Percentiles rank a stretch among this genome's conserved stretches.
Evolutionary conservation across 2,329 filamentous ascomycete genomes (phyloP).

Genomic region (Fusarium annulatum): DNA sequence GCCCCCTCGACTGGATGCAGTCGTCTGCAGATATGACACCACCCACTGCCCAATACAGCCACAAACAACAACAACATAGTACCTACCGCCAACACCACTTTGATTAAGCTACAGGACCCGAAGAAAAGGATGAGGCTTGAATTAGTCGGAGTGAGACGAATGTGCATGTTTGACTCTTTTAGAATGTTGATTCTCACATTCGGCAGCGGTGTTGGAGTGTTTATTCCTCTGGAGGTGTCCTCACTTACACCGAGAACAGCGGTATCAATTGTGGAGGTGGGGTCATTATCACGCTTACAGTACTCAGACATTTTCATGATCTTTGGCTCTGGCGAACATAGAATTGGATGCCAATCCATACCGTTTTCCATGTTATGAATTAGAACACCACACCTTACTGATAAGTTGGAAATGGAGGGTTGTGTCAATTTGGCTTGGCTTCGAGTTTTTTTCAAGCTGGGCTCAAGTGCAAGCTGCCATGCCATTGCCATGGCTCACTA

Average conservation of each 20-base stretch:
- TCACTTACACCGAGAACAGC: conserved; percentile 4
- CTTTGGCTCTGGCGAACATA: neutral
- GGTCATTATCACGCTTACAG: neutral
- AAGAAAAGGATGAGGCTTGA: conserved; percentile 6
- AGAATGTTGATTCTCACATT: neutral
- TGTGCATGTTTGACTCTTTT: conserved; percentile 21
- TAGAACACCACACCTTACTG: conserved; percentile 20
- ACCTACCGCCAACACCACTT: conserved; percentile 4
- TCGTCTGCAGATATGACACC: conserved; percentile 39
- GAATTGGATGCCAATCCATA: neutral
- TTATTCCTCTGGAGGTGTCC: neutral
- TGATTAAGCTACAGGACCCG: conserved; percentile 17
- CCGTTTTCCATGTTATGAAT: conserved; percentile 12
- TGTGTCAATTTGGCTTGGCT: conserved; percentile 33
- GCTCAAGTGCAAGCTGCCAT: neutral
- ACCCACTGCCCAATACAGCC: conserved; percentile 21
- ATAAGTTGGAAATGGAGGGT: conserved; percentile 27
- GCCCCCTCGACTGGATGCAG: conserved; percentile 30
- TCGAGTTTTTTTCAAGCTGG: neutral
- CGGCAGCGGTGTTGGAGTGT: neutral
- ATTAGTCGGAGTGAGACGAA: neutral
- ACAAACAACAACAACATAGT: neutral
- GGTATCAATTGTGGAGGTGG: conserved; percentile 4
- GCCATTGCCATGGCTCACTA: neutral
- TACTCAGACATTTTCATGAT: conserved; percentile 8